Evolutionary conservation across 345 rosid genomes (phyloP).

Genomic region (Cardiospermum halicacabum): DNA sequence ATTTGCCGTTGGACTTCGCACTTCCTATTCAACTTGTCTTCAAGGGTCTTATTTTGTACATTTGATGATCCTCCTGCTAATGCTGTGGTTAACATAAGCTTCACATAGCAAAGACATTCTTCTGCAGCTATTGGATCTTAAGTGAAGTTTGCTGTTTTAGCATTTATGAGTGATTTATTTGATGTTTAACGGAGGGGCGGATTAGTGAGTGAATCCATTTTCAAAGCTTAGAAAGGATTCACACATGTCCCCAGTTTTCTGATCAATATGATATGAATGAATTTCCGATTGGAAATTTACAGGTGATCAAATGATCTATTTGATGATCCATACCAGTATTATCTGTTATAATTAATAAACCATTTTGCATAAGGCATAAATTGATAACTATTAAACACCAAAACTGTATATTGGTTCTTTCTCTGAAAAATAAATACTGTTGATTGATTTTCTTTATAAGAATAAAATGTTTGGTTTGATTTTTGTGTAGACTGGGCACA

Average conservation of each 20-base stretch:
- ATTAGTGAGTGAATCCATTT: conserved; percentile 5
- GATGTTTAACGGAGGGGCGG: neutral
- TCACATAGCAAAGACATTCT: neutral
- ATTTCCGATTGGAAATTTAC: neutral
- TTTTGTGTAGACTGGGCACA: neutral
- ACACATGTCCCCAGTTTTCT: neutral
- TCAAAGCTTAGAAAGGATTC: conserved; percentile 8
- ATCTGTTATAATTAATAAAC: too few species aligned
- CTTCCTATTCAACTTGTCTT: conserved; percentile 39
- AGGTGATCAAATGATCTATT: too few species aligned
- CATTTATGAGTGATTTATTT: neutral
- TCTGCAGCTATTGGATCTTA: conserved; percentile 10
- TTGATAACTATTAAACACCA: too few species aligned
- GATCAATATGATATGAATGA: conserved; percentile 5
- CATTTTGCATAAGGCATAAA: too few species aligned
- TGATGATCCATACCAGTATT: too few species aligned
- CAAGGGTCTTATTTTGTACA: conserved; percentile 6
- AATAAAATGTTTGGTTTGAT: neutral
- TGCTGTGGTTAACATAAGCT: conserved; percentile 6
- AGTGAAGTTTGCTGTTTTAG: neutral
- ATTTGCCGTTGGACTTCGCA: conserved; percentile 48
- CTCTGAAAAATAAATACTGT: too few species aligned
- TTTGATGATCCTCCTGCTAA: conserved; percentile 20
- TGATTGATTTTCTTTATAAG: neutral
- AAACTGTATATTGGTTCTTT: too few species aligned